phyloP scores from a whole-genome alignment of 2,329 filamentous ascomycete species.

The Ceratocystis variospora region DNA sequence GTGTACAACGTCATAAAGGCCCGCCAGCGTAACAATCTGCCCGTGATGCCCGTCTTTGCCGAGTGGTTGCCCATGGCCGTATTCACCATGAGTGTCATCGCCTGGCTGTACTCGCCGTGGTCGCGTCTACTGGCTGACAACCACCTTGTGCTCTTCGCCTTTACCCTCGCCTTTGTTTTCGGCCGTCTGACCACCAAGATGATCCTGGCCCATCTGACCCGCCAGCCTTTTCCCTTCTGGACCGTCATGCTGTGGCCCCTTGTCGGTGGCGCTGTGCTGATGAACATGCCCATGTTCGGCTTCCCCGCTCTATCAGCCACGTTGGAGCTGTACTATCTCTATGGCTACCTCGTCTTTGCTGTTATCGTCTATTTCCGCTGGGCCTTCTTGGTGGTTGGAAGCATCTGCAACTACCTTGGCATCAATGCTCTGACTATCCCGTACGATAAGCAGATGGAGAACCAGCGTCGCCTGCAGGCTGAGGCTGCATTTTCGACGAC shows the following conservation, averaged over 20 bases:
- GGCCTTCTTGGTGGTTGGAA: conserved; percentile 80
- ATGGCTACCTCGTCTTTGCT: conserved; percentile 71
- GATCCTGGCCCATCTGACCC: conserved; percentile 86
- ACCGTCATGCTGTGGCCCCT: conserved; percentile 81
- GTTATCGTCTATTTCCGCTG: conserved; percentile 80
- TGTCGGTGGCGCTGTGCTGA: conserved; percentile 67
- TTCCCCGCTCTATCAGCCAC: conserved; percentile 50
- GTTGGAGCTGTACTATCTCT: conserved; percentile 67
- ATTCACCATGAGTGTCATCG: conserved; percentile 58
- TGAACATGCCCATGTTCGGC: conserved; percentile 68
- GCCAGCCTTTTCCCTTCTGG: conserved; percentile 93
- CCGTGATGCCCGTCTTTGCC: conserved; percentile 69
- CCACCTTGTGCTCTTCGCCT: conserved; percentile 78
- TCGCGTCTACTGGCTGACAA: conserved; percentile 71
- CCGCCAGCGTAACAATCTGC: conserved; percentile 55
- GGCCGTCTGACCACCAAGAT: conserved; percentile 98
- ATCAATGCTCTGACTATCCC: conserved; percentile 92
- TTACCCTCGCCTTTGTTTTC: conserved; percentile 94
- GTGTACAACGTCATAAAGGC: conserved; percentile 73
- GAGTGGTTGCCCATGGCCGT: conserved; percentile 89
- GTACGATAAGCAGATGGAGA: conserved; percentile 43
- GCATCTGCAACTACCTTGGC: conserved; percentile 80
- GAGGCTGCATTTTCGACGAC: conserved; percentile 18
- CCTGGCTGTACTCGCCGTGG: conserved; percentile 84
- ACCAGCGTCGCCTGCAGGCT: conserved; percentile 26